Evolutionary conservation across 352 stramenopile genomes (phyloP).

Genomic region (Saprolegnia diclina): DNA sequence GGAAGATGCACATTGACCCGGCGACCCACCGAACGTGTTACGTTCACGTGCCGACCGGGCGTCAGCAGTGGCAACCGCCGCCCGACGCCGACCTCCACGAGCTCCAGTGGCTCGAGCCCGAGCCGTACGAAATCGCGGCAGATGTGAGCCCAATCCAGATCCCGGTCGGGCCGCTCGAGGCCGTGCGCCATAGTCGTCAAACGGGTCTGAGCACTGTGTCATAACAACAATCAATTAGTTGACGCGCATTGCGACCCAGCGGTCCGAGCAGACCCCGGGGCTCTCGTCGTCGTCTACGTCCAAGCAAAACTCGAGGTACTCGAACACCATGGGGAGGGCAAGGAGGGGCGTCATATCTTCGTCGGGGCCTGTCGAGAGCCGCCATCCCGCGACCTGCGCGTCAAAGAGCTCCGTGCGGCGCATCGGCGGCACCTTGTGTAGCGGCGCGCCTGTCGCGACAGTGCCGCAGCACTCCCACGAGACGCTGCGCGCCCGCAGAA

Average conservation of each 20-base stretch:
- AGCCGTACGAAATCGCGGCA: neutral
- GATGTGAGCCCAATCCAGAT: neutral
- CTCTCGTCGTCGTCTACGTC: slow-evolving; percentile 1
- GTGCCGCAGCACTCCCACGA: neutral
- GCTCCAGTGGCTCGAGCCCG: slow-evolving; percentile 17
- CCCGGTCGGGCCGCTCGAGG: slow-evolving; percentile 4
- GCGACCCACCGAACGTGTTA: slow-evolving; percentile 21
- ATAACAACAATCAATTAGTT: neutral
- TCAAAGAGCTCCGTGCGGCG: neutral
- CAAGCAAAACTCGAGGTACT: slow-evolving; percentile 2
- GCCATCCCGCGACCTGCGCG: neutral
- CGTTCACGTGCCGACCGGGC: slow-evolving; percentile 14
- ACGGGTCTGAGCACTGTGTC: neutral
- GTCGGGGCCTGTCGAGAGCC: neutral
- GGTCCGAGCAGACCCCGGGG: neutral
- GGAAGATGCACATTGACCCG: slow-evolving; percentile 27
- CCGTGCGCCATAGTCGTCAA: slow-evolving; percentile 10
- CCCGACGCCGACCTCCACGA: neutral
- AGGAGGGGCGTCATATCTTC: neutral
- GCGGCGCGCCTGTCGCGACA: neutral
- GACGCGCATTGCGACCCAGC: neutral
- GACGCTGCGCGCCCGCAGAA: neutral
- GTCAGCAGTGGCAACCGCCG: slow-evolving; percentile 18
- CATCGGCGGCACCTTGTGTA: neutral
- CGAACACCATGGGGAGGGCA: neutral